Percentiles rank a stretch among this genome's conserved stretches.
These are phyloP conservation scores for Penicillium sp. DNA, from an alignment of 2,329 filamentous ascomycete genomes.

Conservation along the genomic window DNA sequence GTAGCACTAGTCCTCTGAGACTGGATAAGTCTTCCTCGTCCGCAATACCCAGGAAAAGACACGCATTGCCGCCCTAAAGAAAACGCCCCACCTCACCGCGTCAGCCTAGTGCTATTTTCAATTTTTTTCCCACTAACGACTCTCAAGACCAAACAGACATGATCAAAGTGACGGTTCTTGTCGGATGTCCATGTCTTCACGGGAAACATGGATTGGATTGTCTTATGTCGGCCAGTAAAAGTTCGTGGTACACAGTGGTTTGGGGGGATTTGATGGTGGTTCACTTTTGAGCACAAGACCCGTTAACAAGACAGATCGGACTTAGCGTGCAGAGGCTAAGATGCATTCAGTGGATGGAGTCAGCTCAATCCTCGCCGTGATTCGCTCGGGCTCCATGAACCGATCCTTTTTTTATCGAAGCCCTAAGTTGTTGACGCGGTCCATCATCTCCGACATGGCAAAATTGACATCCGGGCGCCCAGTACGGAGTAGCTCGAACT, in stretches of 20 bases:
- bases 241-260: not conserved
- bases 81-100: slow-evolving; percentile 21
- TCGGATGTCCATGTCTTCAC: too few species aligned
- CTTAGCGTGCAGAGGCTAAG: slow-evolving; percentile 15
- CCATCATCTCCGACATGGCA: slow-evolving; percentile 13
- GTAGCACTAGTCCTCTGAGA: too few species aligned
- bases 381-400: slow-evolving; percentile 13
- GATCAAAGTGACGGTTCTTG: too few species aligned
- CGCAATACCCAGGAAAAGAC: slow-evolving; percentile 1
- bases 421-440: slow-evolving; percentile 22
- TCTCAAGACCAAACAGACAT: not conserved
- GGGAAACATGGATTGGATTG: not conserved
- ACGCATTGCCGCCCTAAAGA: slow-evolving; percentile 13
- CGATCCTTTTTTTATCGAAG: slow-evolving; percentile 6
- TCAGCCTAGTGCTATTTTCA: slow-evolving; percentile 13
- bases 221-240: not conserved
- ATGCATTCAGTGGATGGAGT: slow-evolving; percentile 13
- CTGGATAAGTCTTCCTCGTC: not conserved
- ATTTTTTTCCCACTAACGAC: not conserved
- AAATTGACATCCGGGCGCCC: slow-evolving; percentile 16
- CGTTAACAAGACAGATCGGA: slow-evolving; percentile 10
- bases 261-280: not conserved
- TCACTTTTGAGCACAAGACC: not conserved
- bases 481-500: not conserved
- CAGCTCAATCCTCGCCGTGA: not conserved